Base-by-base conservation (phyloP, 768 basidiomycete species). In the Pisolithus marmoratus region DNA sequence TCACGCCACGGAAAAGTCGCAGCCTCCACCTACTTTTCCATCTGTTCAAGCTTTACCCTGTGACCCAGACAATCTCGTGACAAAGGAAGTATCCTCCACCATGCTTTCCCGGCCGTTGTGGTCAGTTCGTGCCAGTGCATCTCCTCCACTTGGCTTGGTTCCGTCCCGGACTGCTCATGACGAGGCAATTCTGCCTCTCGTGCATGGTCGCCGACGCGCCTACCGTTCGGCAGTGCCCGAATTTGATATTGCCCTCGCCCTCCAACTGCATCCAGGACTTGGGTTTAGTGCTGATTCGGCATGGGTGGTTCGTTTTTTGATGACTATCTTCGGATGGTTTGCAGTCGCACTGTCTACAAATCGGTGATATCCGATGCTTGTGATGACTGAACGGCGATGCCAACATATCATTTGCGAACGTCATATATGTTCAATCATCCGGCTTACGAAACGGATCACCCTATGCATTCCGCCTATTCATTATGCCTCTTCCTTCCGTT, bases 321-420 rank as follows among this genome's bases (percentile, higher is more conserved):
- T 90, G 86, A 74, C 82, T 27, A 77, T 87, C 67, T 88, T 85
- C 64, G 87, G 86, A 22, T 89, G 87, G 87, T 74, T 89, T 56
- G 77, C 82, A 38, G 76, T 87, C 27, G 70, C 84, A 38, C 68
- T 82, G 52, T 72, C 76, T 27, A 69, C 76, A 37, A 69, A 64
- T 23, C 56, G 52, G 24, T 68, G 46, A 61, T 49, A 40, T 19
- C 37, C 12, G 38, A 41, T 31, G n/a, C n/a, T 48, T 34, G 29
- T 20, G 12, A 26, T 36, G 19, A 48, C 47, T 9, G 36, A 23
- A 5, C 15, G 8, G 5, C 40, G 9, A 23, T 8, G 15, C 5
- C n/a, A 23, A 9, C 12, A n/a, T 17, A 17, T 3, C 24, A 17
- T 34, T 11, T 41, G 11, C 29, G 38, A 42, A 27, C 36, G 12